Conservation (phyloP, 2,329 filamentous ascomycete genomes). For the Incumbomyces delicatus region DNA sequence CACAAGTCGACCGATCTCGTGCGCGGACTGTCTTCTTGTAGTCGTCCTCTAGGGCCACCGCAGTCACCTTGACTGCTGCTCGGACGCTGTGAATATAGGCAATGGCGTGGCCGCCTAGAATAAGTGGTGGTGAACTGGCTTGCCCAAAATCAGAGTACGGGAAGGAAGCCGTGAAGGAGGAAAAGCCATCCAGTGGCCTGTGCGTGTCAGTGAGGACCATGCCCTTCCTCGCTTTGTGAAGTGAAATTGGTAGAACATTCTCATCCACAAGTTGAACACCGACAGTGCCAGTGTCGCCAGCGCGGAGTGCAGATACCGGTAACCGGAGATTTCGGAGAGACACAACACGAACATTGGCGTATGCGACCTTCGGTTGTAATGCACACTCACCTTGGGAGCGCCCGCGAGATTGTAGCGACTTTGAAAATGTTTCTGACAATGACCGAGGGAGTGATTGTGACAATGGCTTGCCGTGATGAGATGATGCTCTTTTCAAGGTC, state of each 20-base stretch:
- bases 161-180: slow-evolving; percentile 49
- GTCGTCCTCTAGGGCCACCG: slow-evolving; percentile 36
- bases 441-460: not conserved
- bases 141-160: slow-evolving; percentile 45
- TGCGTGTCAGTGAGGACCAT: slow-evolving; percentile 15
- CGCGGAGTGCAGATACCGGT: slow-evolving; percentile 63
- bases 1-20: slow-evolving; percentile 10
- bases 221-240: slow-evolving; percentile 19
- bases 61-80: slow-evolving; percentile 64
- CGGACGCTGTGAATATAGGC: slow-evolving; percentile 82
- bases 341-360: slow-evolving; percentile 57
- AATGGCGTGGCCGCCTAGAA: slow-evolving; percentile 51
- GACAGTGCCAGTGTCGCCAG: slow-evolving; percentile 82
- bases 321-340: slow-evolving; percentile 83
- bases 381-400: not conserved
- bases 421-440: slow-evolving; percentile 5
- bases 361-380: slow-evolving; percentile 3
- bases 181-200: slow-evolving; percentile 7
- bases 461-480: not conserved
- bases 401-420: not conserved
- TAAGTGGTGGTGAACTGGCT: slow-evolving; percentile 39
- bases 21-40: slow-evolving; percentile 12
- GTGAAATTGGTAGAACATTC: not conserved
- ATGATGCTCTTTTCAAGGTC: slow-evolving; percentile 3
- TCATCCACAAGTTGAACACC: slow-evolving; percentile 46